Evolutionary conservation across 2,329 filamentous ascomycete genomes (phyloP).

Genomic region (Juglanconis sp.): DNA sequence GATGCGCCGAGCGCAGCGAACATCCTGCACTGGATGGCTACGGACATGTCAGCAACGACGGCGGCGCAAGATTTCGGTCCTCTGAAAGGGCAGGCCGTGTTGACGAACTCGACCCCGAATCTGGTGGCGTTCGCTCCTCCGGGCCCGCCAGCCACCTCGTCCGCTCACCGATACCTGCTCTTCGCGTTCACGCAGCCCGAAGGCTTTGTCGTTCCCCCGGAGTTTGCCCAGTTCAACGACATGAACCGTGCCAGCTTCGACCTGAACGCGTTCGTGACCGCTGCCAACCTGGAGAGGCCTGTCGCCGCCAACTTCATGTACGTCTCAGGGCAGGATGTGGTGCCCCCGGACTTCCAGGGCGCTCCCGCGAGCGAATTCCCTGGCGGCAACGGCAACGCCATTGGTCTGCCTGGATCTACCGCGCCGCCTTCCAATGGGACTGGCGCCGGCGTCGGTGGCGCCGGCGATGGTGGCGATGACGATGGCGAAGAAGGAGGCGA

Average conservation of each 20-base stretch:
- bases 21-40: conserved; percentile 17
- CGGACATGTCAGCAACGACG: background rate
- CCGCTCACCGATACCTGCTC: conserved; percentile 16
- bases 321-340: conserved; percentile 6
- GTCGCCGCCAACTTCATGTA: conserved; percentile 15
- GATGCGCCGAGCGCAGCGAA: background rate
- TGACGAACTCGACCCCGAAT: conserved; percentile 7
- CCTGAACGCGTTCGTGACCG: conserved; percentile 6
- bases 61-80: background rate
- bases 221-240: conserved; percentile 7
- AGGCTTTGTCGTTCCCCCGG: conserved; percentile 2
- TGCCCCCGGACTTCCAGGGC: conserved; percentile 11
- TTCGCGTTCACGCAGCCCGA: conserved; percentile 12
- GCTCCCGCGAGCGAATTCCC: conserved; percentile 5
- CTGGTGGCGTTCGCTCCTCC: conserved; percentile 7
- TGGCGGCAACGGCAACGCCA: conserved; percentile 14
- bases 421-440: background rate
- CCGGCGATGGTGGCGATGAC: background rate
- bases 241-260: conserved; percentile 11
- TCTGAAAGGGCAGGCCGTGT: background rate
- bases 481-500: too few species aligned
- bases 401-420: background rate
- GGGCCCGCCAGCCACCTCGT: conserved; percentile 7
- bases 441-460: background rate
- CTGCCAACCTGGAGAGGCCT: conserved; percentile 3